Evolutionary conservation across 495 filamentous ascomycete species (phyloP), one percentile per base, ranked within the genome.

Genomic region (Hypoxylon crocopeplum): DNA sequence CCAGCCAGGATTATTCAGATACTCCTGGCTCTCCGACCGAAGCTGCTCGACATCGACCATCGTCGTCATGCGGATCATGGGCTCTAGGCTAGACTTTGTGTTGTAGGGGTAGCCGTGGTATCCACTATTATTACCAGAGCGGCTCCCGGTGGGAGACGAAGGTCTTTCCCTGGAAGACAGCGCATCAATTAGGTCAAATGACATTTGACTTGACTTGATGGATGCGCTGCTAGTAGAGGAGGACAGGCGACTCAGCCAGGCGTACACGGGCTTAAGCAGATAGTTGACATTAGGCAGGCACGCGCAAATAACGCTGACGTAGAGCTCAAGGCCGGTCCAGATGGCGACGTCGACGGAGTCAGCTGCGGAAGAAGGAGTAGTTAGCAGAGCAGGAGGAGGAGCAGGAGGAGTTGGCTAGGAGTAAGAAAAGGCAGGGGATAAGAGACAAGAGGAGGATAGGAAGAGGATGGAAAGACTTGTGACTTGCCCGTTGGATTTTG

Each of bases 321-420:
- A 73, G n/a, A 73, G 71, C 62, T 77, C 75, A 56, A 72, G 64
- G 36, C 69, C 69, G 7, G 71, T 72, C 75, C 75, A 78, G 48
- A 77, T 71, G 38, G 72, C 72, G 5, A 75, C 64, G 0, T 70
- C 42, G 5, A 33, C 13, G 17, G 38, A 29, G 45, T 34, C 27
- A 7, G 12, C 32, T 34, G 13, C 10, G 5, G 25, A 10, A 29
- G 32, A 34, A 3, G 32, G 32, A 34, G 13, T 6, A 34, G 13
- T 34, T 12, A 34, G 32, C 13, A n/a, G 12, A 12, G 32, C 7
- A n/a, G 7, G 32, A 8, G 12, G 32, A 8, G 10, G 25, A 10
- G 10, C 10, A 29, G 25, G 25, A 10, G 25, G 5, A 10, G 25
- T 10, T 29, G 10, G 10, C 25, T 5, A 5, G 5, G 10, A 29